Percentiles rank a stretch among this genome's conserved stretches.
phyloP scores from a whole-genome alignment of 306 rosid genomes.

The Cicer yamashitae region DNA sequence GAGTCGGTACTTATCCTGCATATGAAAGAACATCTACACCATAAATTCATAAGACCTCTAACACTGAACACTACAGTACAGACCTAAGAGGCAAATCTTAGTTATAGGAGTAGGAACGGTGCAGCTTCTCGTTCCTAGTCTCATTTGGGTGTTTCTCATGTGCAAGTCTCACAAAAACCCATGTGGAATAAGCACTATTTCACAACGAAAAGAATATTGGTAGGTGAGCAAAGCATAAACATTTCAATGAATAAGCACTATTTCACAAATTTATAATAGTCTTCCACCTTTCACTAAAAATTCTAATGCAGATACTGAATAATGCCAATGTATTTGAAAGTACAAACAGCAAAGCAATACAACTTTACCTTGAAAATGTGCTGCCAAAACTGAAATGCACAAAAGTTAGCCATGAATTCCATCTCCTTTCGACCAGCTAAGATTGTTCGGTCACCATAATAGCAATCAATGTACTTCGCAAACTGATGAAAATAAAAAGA shows the following conservation, averaged over 20 bases:
- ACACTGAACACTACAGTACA: neutral
- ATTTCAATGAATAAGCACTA: conserved; percentile 21
- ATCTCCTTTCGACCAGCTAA: conserved; percentile 64
- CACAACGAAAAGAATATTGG: conserved; percentile 5
- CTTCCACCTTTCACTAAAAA: conserved; percentile 30
- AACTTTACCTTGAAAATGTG: conserved; percentile 75
- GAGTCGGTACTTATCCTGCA: conserved; percentile 67
- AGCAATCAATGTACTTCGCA: conserved; percentile 53
- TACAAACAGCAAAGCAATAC: conserved; percentile 30
- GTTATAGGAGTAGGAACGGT: conserved; percentile 4
- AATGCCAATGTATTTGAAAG: conserved; percentile 33
- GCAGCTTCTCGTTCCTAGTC: conserved; percentile 28
- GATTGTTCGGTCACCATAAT: conserved; percentile 52
- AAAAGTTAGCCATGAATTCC: conserved; percentile 62
- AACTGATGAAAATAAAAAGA: conserved; percentile 52
- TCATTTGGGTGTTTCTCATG: conserved; percentile 4
- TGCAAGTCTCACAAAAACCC: conserved; percentile 14
- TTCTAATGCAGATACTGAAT: conserved; percentile 25
- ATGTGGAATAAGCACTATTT: conserved; percentile 25
- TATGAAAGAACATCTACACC: conserved; percentile 37
- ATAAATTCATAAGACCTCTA: conserved; percentile 21
- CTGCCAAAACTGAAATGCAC: conserved; percentile 93
- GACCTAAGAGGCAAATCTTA: conserved; percentile 25
- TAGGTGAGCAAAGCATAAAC: conserved; percentile 8
- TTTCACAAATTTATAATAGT: conserved; percentile 3